Conservation (phyloP, 75 land plant species). For the Pinus tabuliformis region DNA sequence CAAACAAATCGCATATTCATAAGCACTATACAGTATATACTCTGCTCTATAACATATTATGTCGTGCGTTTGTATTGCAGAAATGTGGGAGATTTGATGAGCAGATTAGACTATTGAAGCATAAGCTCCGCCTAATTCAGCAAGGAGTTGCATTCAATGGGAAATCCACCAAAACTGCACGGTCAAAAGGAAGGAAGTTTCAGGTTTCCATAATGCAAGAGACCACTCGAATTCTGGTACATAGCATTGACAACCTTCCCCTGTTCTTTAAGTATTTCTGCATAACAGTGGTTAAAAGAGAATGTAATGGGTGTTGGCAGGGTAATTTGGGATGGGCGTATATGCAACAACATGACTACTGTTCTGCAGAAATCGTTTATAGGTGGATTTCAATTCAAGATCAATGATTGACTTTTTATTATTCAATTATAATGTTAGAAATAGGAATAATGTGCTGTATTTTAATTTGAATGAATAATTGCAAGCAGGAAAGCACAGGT, state of each 20-base stretch:
- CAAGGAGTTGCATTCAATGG: constrained; percentile 88
- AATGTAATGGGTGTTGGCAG: constrained; percentile 23
- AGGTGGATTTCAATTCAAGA: constrained; percentile 10
- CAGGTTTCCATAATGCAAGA: constrained; percentile 94
- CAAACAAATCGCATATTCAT: too few species aligned
- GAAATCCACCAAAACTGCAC: constrained; percentile 83
- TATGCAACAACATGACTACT: constrained; percentile 69
- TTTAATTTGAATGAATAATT: background rate
- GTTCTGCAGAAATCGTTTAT: constrained; percentile 43
- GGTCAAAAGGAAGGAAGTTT: constrained; percentile 94
- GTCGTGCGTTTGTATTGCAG: constrained; percentile 13
- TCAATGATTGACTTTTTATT: too few species aligned
- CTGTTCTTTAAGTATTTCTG: too few species aligned
- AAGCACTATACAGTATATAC: too few species aligned
- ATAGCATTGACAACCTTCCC: background rate
- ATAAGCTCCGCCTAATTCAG: constrained; percentile 74
- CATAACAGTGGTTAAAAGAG: too few species aligned
- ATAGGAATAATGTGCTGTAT: background rate
- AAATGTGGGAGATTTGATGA: constrained; percentile 92
- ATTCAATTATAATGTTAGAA: too few species aligned
- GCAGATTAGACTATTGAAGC: constrained; percentile 79
- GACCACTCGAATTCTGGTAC: constrained; percentile 80
- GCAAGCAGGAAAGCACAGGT: constrained; percentile 6
- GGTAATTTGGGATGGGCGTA: constrained; percentile 98
- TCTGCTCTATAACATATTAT: background rate